Base-by-base conservation (phyloP, 768 basidiomycete genomes). In the Lactarius trivialis region DNA sequence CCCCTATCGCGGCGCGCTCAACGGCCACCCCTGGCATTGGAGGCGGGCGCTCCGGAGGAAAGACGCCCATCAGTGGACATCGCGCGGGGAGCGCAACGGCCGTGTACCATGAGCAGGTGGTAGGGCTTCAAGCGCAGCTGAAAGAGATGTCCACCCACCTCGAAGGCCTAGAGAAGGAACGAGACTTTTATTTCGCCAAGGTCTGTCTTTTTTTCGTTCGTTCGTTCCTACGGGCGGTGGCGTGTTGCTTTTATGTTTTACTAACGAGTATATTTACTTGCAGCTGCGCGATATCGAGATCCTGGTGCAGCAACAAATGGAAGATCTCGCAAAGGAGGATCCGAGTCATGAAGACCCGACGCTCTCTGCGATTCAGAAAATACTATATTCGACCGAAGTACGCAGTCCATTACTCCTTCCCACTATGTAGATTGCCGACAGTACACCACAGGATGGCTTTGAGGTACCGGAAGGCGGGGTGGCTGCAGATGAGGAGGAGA, bases 101-200 rank as follows among this genome's bases (percentile, higher is more conserved):
- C 2, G 81, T 83, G 70, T 79, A 86, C 11, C 84, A 80, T 67
- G 89, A 89, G 66, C 81, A 83, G 32, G 71, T 94, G 7, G 79
- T 84, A 65, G 78, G 78, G 45, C 75, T 96, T 60, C 89, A 89
- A 65, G 75, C 77, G 0, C 92, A 98, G 73, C 77, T 97, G 59
- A 81, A 83, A 65, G 97, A 98, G 65, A 79, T 97, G 78, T 83
- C 84, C 37, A 73, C 78, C 0, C 89, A 92, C 70, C 77, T 97
- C 66, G 93, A 95, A 71, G 91, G 91, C 1, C 77, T 98, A 41
- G 94, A 98, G 79, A 98, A 94, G 78, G 97, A 99, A 76, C 79
- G 95, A 51, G 95, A 98, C 73, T 98, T 99, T 74, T 99, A 99
- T 76, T 99, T 98, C 74, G 86, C 89, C 70, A 99, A 98, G 84